Base-by-base conservation (phyloP, 169 alveolate genomes). In the Plasmodium adleri region DNA sequence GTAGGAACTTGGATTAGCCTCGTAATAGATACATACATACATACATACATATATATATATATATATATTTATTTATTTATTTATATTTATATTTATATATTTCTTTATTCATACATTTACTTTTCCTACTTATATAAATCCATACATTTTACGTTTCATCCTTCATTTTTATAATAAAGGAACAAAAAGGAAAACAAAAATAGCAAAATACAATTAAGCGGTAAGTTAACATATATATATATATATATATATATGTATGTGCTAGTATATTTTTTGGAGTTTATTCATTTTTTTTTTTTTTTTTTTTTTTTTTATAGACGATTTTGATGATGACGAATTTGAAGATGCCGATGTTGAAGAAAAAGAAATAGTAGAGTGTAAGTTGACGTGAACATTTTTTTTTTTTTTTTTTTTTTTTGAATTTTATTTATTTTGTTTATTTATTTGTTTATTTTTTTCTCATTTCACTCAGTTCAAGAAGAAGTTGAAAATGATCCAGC, bases 341-440 rank as follows among this genome's bases (percentile, higher is more conserved):
- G 90, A 78, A 32, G 90, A 67, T 59, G 90, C 90, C 17, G 90
- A 78, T 66, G 80, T 78, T 22, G 90, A 78, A 47, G 90, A 78
- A 47, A 78, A 78, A 22, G 72, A 64, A 76, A 76, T 76, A 49
- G 75, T n/a, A 0, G 67, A 62, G 8, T 24, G 62, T 54, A 54
- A 54, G 17, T 10, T 5, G 62, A 54, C 8, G 17, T 54, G n/a
- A n/a, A 5, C 17, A 54, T 9, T 54, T 54, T 54, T 54, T 54
- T 8, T 54, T 9, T 52, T 52, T 2, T n/a, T n/a, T 20, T 50
- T 7, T 50, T 50, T 7, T 50, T 5, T 50, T 1, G 6, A n/a
- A 8, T 54, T 54, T 1, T 8, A 54, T 10, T 54, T 54, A n/a
- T n/a, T 54, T 54, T 54, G 5, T 50, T 12, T 50, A 9, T 50